Evolutionary conservation across 208 protist genomes (phyloP).

Genomic region (Trypanosoma avium): DNA sequence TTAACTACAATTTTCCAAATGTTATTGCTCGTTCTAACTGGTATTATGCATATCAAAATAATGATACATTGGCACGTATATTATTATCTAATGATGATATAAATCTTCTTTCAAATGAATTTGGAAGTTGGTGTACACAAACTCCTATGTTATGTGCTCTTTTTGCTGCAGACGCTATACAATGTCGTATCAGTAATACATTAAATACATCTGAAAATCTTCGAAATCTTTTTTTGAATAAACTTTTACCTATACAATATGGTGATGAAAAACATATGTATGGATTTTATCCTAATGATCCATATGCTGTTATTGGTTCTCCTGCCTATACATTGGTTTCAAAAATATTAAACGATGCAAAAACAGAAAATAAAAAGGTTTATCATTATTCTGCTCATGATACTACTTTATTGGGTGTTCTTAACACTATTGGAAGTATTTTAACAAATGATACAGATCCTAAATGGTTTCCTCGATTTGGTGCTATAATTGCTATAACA

Average conservation of each 20-base stretch:
- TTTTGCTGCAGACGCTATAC: constrained; percentile 21
- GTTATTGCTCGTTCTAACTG: constrained; percentile 14
- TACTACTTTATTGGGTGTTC: constrained; percentile 16
- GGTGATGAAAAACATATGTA: constrained; percentile 14
- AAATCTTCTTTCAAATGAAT: constrained; percentile 12
- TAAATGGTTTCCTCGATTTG: constrained; percentile 32
- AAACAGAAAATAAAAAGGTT: constrained; percentile 13
- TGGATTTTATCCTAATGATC: constrained; percentile 17
- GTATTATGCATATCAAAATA: constrained; percentile 23
- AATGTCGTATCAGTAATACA: constrained; percentile 27
- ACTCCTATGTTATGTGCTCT: constrained; percentile 29
- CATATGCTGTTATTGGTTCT: constrained; percentile 26
- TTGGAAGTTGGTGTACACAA: constrained; percentile 26
- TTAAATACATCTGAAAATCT: constrained; percentile 4
- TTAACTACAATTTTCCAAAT: constrained; percentile 29
- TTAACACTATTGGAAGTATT: constrained; percentile 24
- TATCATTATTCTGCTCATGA: constrained; percentile 31
- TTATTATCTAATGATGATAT: constrained; percentile 16
- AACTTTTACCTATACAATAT: constrained; percentile 22
- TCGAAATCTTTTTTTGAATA: constrained; percentile 7
- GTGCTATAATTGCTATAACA: constrained; percentile 14
- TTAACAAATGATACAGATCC: constrained; percentile 5
- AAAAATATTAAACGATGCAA: constrained; percentile 25
- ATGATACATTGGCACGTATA: constrained; percentile 20
- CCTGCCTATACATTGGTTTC: constrained; percentile 16